Conservation (phyloP, 306 rosid genomes). For the Carpinus viminea region DNA sequence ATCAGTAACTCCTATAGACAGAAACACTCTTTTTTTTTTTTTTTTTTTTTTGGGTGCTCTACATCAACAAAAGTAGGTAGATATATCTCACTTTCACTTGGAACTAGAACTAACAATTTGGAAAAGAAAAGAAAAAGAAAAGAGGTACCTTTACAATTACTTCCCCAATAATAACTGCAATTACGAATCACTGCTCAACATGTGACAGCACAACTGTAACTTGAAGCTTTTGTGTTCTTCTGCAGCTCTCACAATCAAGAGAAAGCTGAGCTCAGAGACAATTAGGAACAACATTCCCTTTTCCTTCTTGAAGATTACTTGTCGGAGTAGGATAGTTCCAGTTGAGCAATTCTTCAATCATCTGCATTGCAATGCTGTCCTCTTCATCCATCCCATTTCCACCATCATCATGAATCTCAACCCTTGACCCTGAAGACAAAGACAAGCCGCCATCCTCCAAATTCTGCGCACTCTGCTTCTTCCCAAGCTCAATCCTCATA, state of each 20-base stretch:
- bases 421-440: not conserved
- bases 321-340: slow-evolving; percentile 63
- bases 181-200: slow-evolving; percentile 1
- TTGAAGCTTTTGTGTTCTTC: no score
- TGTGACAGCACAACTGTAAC: not conserved
- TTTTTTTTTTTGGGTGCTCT: not conserved
- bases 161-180: slow-evolving; percentile 22
- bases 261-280: slow-evolving; percentile 16
- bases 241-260: no score
- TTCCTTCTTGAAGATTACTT: slow-evolving; percentile 26
- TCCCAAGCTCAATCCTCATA: slow-evolving; percentile 88
- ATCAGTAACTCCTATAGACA: not conserved
- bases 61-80: not conserved
- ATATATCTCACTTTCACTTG: not conserved
- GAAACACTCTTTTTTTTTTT: not conserved
- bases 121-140: not conserved
- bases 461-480: slow-evolving; percentile 27
- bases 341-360: slow-evolving; percentile 92
- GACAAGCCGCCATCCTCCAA: not conserved
- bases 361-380: slow-evolving; percentile 81
- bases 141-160: not conserved
- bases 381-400: slow-evolving; percentile 54
- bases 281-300: slow-evolving; percentile 24
- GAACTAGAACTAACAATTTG: not conserved
- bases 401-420: slow-evolving; percentile 7